Evolutionary conservation across 2,329 filamentous ascomycete species (phyloP), one percentile per base, ranked within the genome.

Genomic region (Trichoderma lentiforme): DNA sequence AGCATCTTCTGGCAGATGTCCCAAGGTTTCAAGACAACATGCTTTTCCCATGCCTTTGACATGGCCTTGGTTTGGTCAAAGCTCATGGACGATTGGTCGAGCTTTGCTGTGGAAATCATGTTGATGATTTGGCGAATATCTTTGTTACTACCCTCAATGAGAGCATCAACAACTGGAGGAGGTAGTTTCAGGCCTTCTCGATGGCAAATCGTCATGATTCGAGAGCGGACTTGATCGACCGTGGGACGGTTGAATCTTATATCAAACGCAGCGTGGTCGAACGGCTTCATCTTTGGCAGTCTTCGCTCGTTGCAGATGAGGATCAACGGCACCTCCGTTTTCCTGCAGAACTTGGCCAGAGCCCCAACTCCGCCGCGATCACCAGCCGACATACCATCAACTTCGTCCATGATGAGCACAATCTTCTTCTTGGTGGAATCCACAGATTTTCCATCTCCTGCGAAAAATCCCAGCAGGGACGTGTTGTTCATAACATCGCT

Each of bases 121-220:
- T 99, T 99, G 83, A 99, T 96, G 73, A 98, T 95, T 82, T 98
- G 96, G 51, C 96, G 91, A 74, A 99, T 99, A 80, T 99, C 96
- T 71, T 96, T 94, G 81, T 95, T 93, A 74, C 93, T 97, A 24
- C 96, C 96, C 82, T 98, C 95, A 72, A 99, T 98, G 60, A 99
- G 86, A 21, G 95, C 94, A 80, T 98, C 95, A 71, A 99, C 89
- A 21, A 97, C 95, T 69, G 90, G 89, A 4, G 90, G 84, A 0
- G 95, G 92, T 72, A 99, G 88, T 81, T 95, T 97, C 74, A 99
- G 82, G 14, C 93, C 92, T 84, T 99, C 96, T 74, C 95, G 89
- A 81, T 92, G 97, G 77, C 94, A 97, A 74, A 99, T 97, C 0
- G 96, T 98, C 86, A 95, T 95, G 78, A 99, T 93, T 26, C 96